A percentile compares a stretch with the other conserved stretches of the same genome.
Evolutionary conservation across 305 asterid species (phyloP).

Genomic region (Fraxinus sp.): DNA sequence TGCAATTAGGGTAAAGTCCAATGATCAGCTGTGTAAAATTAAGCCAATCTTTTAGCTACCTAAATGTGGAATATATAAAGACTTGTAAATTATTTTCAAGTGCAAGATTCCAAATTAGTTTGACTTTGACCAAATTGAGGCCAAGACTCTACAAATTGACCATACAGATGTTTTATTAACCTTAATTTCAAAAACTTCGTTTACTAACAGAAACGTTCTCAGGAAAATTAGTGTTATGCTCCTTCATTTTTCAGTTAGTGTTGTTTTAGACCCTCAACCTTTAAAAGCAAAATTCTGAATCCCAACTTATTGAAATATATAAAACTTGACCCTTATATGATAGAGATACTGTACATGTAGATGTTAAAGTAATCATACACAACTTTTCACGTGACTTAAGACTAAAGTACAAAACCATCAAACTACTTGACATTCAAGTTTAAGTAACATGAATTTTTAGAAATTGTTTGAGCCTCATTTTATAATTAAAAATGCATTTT

Average conservation of each 20-base stretch:
- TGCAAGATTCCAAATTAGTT: constrained; percentile 32
- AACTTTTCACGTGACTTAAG: too few relatives aligned
- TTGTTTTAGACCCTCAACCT: background rate
- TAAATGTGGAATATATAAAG: background rate
- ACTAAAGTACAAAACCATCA: background rate
- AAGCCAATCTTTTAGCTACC: background rate
- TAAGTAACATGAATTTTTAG: background rate
- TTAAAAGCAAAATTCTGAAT: background rate
- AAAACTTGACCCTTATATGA: background rate
- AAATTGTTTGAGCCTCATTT: too few relatives aligned
- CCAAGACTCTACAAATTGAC: constrained; percentile 17
- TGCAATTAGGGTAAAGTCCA: background rate
- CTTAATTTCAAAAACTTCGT: background rate
- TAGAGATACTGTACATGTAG: background rate
- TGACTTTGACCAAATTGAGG: constrained; percentile 24
- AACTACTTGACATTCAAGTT: background rate
- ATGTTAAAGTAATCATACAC: background rate
- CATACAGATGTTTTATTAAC: background rate
- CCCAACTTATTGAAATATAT: background rate
- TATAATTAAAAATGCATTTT: too few relatives aligned
- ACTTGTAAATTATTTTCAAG: background rate
- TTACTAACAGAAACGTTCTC: background rate
- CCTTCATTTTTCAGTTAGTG: background rate
- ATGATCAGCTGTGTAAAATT: background rate
- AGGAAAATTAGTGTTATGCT: background rate